Evolutionary conservation across 768 basidiomycete species (phyloP).

Genomic region (Guyanaporus albipodus): DNA sequence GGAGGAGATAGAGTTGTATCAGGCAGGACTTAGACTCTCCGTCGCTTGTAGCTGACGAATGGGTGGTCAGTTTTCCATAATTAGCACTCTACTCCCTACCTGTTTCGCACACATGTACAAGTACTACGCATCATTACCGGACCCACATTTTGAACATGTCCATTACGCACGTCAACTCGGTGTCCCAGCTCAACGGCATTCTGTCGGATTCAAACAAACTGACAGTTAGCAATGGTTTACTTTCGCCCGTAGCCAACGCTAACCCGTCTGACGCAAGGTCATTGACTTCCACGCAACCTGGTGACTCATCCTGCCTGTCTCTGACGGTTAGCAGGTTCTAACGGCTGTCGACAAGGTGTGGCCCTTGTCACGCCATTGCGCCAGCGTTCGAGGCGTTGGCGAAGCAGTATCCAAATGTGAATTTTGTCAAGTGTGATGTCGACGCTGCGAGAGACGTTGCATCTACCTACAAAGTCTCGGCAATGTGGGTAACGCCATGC

Average conservation of each 20-base stretch:
- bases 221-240: constrained; percentile 40
- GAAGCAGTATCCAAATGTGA: constrained; percentile 63
- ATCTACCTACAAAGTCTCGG: constrained; percentile 54
- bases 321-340: constrained; percentile 6
- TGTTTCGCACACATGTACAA: too few relatives aligned
- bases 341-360: constrained; percentile 54
- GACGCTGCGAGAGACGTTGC: constrained; percentile 71
- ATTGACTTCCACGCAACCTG: constrained; percentile 87
- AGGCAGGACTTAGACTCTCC: neutral
- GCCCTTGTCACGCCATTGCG: constrained; percentile 81
- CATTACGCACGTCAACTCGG: constrained; percentile 58
- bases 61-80: constrained; percentile 3
- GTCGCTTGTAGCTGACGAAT: neutral
- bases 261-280: constrained; percentile 44
- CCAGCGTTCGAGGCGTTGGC: constrained; percentile 69
- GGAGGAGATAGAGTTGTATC: constrained; percentile 4
- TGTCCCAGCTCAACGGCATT: constrained; percentile 58
- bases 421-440: constrained; percentile 83
- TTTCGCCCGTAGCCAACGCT: neutral
- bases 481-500: constrained; percentile 52
- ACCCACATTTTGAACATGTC: constrained; percentile 47
- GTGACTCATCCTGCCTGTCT: constrained; percentile 35
- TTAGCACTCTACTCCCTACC: neutral
- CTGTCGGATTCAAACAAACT: constrained; percentile 61
- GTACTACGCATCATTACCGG: too few relatives aligned